phyloP scores from a whole-genome alignment of 2,329 filamentous ascomycete genomes.

The Talaromyces marneffei region DNA sequence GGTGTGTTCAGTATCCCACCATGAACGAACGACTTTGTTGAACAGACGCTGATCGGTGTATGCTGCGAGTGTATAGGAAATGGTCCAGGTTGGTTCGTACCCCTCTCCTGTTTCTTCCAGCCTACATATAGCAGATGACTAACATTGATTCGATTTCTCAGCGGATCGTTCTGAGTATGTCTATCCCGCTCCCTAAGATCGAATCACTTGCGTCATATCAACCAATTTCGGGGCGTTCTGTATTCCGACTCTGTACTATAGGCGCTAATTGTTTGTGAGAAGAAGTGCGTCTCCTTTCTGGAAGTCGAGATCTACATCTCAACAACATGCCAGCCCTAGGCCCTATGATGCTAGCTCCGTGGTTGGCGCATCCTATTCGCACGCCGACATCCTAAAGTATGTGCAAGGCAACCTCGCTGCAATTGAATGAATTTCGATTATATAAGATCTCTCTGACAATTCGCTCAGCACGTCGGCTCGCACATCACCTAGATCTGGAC shows the following conservation, averaged over 20 bases:
- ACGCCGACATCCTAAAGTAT: slow-evolving; percentile 88
- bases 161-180: slow-evolving; percentile 38
- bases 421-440: background rate
- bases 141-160: slow-evolving; percentile 19
- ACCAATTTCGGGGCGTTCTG: background rate
- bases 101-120: slow-evolving; percentile 20
- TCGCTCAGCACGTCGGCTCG: slow-evolving; percentile 45
- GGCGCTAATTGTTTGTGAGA: slow-evolving; percentile 19
- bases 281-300: slow-evolving; percentile 84
- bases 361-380: slow-evolving; percentile 91
- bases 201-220: background rate
- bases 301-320: slow-evolving; percentile 54
- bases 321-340: slow-evolving; percentile 51
- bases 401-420: slow-evolving; percentile 34
- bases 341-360: slow-evolving; percentile 64
- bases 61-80: slow-evolving; percentile 61
- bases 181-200: background rate
- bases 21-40: background rate
- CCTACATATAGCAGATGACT: slow-evolving; percentile 17
- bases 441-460: background rate
- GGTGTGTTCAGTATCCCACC: slow-evolving; percentile 47
- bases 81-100: slow-evolving; percentile 97
- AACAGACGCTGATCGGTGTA: background rate
- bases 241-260: background rate
- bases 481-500: slow-evolving; percentile 63